These are phyloP conservation scores for Zygotorulaspora danielsina DNA, from an alignment of 805 yeast species.

Conservation along the genomic window DNA sequence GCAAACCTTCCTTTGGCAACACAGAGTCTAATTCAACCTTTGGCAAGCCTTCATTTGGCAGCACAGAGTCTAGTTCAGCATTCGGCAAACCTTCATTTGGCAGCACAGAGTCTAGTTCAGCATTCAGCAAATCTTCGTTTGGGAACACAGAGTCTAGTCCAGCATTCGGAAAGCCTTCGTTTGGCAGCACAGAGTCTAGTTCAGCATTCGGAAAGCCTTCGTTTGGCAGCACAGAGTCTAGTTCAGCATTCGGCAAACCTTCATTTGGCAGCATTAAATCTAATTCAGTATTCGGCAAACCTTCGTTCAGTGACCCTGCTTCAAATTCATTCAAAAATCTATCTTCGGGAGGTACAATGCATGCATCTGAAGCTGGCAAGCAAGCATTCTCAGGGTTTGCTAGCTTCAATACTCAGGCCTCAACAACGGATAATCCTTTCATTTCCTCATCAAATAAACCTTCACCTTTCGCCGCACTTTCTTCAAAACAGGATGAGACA, in stretches of 20 bases:
- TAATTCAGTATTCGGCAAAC: conserved; percentile 17
- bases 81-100: conserved; percentile 6
- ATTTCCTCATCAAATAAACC: conserved; percentile 7
- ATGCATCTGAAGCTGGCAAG: too few species aligned
- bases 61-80: conserved; percentile 1
- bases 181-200: conserved; percentile 8
- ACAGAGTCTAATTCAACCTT: conserved; percentile 5
- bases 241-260: conserved; percentile 8
- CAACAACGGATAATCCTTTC: conserved; percentile 9
- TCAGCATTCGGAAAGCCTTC: conserved; percentile 18
- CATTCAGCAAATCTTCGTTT: conserved; percentile 16
- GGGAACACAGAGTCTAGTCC: conserved; percentile 6
- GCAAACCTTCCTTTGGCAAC: conserved; percentile 17
- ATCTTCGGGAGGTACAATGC: too few species aligned
- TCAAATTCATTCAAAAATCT: too few species aligned
- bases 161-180: conserved; percentile 15
- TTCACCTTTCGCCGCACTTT: conserved; percentile 7
- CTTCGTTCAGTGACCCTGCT: conserved; percentile 9
- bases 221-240: conserved; percentile 22
- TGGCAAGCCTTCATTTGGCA: conserved; percentile 24
- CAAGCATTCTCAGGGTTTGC: background rate
- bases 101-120: conserved; percentile 7
- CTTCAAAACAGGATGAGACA: conserved; percentile 1
- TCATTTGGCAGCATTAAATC: conserved; percentile 6
- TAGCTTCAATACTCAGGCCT: background rate